A percentile compares a stretch with the other conserved stretches of the same genome.
Evolutionary conservation across 495 filamentous ascomycete genomes (phyloP).

Genomic region (Neurospora sp.): DNA sequence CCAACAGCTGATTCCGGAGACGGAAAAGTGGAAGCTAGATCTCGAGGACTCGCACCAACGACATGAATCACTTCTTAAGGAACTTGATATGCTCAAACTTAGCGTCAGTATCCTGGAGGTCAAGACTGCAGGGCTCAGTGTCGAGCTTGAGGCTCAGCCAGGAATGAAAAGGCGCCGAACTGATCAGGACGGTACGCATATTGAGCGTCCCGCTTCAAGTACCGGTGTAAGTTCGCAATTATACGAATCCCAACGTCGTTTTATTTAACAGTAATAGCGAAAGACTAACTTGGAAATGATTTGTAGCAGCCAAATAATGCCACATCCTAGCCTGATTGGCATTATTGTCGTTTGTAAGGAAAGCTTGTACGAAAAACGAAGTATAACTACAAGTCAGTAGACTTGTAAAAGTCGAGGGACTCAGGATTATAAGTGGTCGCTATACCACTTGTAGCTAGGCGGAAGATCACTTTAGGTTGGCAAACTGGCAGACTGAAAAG

Average conservation of each 20-base stretch:
- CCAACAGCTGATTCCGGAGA: conserved; percentile 7
- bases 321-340: not conserved
- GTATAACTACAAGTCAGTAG: not conserved
- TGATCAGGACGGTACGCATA: not conserved
- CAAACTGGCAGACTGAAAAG: not conserved
- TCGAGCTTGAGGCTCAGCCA: not conserved
- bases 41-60: not conserved
- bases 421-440: not conserved
- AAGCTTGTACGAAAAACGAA: not conserved
- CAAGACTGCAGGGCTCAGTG: not conserved
- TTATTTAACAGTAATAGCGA: not conserved
- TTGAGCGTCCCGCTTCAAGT: not conserved
- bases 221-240: not conserved
- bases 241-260: not conserved
- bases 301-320: not conserved
- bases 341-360: not conserved
- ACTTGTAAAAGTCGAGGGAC: not conserved
- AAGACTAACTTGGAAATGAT: not conserved
- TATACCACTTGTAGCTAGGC: not conserved
- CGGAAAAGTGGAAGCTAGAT: not conserved
- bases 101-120: not conserved
- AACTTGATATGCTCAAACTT: not conserved
- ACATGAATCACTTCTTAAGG: not conserved
- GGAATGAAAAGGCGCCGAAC: not conserved
- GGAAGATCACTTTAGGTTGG: not conserved